A percentile compares a stretch with the other conserved stretches of the same genome.
Conservation (phyloP, 2,329 filamentous ascomycete genomes). For the Coniochaeta sp. region DNA sequence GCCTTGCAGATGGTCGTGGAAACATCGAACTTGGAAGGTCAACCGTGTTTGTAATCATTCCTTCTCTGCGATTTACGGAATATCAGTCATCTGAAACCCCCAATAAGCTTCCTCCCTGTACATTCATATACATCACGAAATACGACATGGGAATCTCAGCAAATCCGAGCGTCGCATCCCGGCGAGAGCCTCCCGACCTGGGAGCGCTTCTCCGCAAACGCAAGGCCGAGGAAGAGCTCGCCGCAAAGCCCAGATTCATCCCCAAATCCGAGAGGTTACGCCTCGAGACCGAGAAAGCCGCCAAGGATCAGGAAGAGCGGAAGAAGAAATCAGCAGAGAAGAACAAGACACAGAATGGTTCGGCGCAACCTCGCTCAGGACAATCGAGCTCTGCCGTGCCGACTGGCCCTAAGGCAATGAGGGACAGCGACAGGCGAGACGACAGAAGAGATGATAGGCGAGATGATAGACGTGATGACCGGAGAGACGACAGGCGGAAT, state of each 20-base stretch:
- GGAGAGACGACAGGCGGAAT: constrained; percentile 4
- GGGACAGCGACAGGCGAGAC: constrained; percentile 28
- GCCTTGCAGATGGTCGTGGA: not conserved
- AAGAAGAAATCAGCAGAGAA: constrained; percentile 12
- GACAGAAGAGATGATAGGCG: constrained; percentile 12
- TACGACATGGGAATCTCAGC: not conserved
- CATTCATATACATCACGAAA: no score
- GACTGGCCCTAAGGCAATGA: constrained; percentile 66
- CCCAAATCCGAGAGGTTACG: constrained; percentile 77
- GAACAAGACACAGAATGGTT: constrained; percentile 7
- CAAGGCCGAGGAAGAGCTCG: constrained; percentile 47
- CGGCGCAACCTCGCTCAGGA: constrained; percentile 8
- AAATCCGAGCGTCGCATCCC: not conserved
- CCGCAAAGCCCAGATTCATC: constrained; percentile 48
- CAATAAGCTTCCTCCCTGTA: not conserved
- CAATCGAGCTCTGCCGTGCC: constrained; percentile 39
- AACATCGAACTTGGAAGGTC: not conserved
- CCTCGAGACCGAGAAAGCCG: constrained; percentile 69
- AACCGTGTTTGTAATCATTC: not conserved
- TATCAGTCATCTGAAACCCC: not conserved
- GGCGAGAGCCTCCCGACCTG: constrained; percentile 17
- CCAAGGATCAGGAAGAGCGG: constrained; percentile 54
- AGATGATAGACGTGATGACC: constrained; percentile 11
- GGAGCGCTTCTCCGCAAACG: constrained; percentile 65
- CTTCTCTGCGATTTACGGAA: no score